Base-by-base conservation (phyloP, 805 yeast genomes). In the Starmerella ratchasimensis region DNA sequence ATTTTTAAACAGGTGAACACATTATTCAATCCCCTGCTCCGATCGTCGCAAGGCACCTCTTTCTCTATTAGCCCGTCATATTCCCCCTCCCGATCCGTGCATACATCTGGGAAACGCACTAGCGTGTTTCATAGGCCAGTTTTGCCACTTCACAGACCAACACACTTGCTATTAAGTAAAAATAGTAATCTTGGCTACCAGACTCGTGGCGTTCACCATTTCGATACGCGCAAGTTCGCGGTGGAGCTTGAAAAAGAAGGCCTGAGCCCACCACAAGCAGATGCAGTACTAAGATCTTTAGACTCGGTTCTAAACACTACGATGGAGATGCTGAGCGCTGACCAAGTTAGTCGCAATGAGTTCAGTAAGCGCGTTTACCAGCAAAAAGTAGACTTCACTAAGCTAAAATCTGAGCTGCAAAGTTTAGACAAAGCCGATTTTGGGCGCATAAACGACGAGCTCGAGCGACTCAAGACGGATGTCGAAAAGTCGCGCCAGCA, bases 321-420 rank as follows among this genome's bases (percentile, higher is more conserved):
- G 4, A 74, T 84, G 22, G 68, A 69, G 17, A 72, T 78, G 39
- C 75, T 83, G 19, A 74, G 86, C 8, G 67, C 76, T 27, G 79
- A 79, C 52, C 61, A 88, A 39, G 93, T 88, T n/a, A 73, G 84
- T 19, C 77, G 83, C 49, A 95, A 84, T 49, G 74, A 77, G 31
- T 67, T 88, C 31, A 74, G 81, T 22, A 75, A 84, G 47, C 71
- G 84, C 53, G 79, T 94, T 3, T 90, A 90, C 58, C 94, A 88
- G 56, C 97, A 90, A 52, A 82, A 88, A 50, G 96, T 90, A 23
- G 97, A 90, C 55, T 88, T 90, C 66, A 90, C 95, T 27, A 88
- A 88, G 54, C 68, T 90, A 43, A 78, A 86, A 53, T 93, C 94
- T 23, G 97, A 88, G 56, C 67, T 90, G 29, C 86, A 83, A 50